A percentile compares a stretch with the other conserved stretches of the same genome.
Evolutionary conservation across 768 basidiomycete genomes (phyloP).

Genomic region (Chalciporus sphaerocephalus): DNA sequence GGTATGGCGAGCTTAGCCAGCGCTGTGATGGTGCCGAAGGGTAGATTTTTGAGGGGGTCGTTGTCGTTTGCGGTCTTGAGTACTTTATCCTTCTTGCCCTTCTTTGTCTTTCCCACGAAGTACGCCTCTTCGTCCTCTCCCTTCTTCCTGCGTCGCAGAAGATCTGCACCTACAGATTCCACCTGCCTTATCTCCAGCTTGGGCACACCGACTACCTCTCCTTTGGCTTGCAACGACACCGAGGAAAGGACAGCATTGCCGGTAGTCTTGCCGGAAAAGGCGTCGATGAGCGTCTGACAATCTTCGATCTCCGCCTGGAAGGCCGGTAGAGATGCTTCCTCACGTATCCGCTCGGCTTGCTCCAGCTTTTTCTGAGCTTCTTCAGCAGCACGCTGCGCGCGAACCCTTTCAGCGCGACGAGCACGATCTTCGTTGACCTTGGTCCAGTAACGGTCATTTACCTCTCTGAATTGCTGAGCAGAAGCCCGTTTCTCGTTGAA

Average conservation of each 20-base stretch:
- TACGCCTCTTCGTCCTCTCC: slow-evolving; percentile 78
- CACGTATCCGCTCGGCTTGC: slow-evolving; percentile 72
- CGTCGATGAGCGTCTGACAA: slow-evolving; percentile 88
- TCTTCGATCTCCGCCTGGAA: slow-evolving; percentile 94
- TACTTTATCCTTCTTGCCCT: slow-evolving; percentile 52
- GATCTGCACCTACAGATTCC: slow-evolving; percentile 59
- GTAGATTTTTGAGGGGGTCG: slow-evolving; percentile 53
- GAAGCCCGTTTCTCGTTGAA: slow-evolving; percentile 77
- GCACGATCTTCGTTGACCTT: slow-evolving; percentile 89
- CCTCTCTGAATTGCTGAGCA: slow-evolving; percentile 66
- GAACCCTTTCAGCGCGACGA: slow-evolving; percentile 71
- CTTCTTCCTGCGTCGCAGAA: slow-evolving; percentile 87
- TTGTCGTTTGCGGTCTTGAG: slow-evolving; percentile 40
- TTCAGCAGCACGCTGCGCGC: slow-evolving; percentile 70
- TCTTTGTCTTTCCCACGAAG: slow-evolving; percentile 69
- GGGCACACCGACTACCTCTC: slow-evolving; percentile 58
- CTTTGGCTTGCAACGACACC: slow-evolving; percentile 37
- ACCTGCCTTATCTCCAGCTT: slow-evolving; percentile 85
- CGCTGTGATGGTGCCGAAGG: slow-evolving; percentile 82
- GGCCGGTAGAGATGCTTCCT: slow-evolving; percentile 87
- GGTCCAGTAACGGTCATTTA: slow-evolving; percentile 74
- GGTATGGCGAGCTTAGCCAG: slow-evolving; percentile 86
- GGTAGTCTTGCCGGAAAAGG: slow-evolving; percentile 64
- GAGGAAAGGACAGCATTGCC: slow-evolving; percentile 43
- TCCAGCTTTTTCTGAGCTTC: slow-evolving; percentile 80